A percentile compares a stretch with the other conserved stretches of the same genome.
Conservation (phyloP, 192 early-diverging fungal genomes). For the Phlyctochytrium bullatum region DNA sequence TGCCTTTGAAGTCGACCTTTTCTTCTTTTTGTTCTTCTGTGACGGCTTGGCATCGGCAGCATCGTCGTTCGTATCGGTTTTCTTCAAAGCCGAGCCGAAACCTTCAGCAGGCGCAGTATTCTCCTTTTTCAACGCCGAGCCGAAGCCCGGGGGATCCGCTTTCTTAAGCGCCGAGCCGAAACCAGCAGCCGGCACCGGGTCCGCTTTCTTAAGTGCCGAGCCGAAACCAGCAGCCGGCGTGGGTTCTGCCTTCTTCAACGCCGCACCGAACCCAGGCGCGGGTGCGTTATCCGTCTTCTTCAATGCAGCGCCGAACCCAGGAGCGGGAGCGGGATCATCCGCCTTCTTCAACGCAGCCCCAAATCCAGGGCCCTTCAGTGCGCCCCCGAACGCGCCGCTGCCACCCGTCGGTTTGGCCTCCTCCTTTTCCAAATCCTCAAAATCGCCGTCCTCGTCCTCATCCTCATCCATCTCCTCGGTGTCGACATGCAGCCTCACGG, state of each 20-base stretch:
- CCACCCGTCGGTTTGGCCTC: too few species aligned
- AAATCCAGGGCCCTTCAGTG: too few species aligned
- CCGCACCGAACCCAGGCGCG: too few species aligned
- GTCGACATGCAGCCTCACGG: slow-evolving; percentile 20
- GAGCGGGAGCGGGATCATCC: too few species aligned
- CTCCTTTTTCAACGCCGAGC: slow-evolving; percentile 11
- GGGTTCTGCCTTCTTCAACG: too few species aligned
- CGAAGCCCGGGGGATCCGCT: slow-evolving; percentile 2
- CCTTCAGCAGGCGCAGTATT: slow-evolving; percentile 6
- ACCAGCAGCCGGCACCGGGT: too few species aligned
- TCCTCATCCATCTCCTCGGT: neutral
- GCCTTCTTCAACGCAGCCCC: too few species aligned
- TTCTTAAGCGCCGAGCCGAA: slow-evolving; percentile 26
- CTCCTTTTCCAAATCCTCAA: slow-evolving; percentile 7
- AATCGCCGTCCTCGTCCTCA: neutral
- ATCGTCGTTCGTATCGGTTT: slow-evolving; percentile 20
- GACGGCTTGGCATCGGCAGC: slow-evolving; percentile 15
- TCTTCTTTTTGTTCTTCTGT: slow-evolving; percentile 36
- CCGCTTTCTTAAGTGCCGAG: too few species aligned
- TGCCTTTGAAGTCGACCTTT: slow-evolving; percentile 36
- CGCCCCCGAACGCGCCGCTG: too few species aligned
- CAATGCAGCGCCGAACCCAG: too few species aligned
- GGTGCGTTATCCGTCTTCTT: too few species aligned
- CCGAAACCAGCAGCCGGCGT: too few species aligned
- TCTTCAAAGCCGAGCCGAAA: slow-evolving; percentile 29